Percentiles rank a stretch among this genome's conserved stretches.
Conservation (phyloP, 1,284 basidiomycete species). For the Tylopilus sp. region DNA sequence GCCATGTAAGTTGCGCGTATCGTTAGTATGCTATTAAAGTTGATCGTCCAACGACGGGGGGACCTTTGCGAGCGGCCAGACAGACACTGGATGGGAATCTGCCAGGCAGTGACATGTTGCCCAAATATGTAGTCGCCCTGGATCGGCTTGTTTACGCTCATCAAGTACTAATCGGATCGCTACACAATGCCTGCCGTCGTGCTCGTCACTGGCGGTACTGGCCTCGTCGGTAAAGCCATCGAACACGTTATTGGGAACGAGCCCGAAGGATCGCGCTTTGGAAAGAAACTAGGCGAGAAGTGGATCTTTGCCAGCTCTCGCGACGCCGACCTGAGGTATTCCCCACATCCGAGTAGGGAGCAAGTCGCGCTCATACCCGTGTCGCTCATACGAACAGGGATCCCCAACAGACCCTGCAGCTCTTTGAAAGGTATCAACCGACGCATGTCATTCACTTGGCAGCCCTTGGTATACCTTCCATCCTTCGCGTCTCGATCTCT, state of each 20-base stretch:
- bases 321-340: conserved; percentile 74
- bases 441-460: conserved; percentile 91
- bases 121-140: neutral
- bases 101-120: neutral
- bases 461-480: conserved; percentile 61
- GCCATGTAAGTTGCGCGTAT: conserved; percentile 1
- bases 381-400: conserved; percentile 43
- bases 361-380: conserved; percentile 1
- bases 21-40: neutral
- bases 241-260: conserved; percentile 75
- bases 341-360: neutral
- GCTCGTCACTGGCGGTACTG: conserved; percentile 81
- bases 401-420: conserved; percentile 54
- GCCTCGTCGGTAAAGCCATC: conserved; percentile 83
- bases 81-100: neutral
- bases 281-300: conserved; percentile 66
- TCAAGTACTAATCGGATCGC: neutral
- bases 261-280: conserved; percentile 71
- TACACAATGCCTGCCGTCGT: conserved; percentile 47
- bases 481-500: neutral
- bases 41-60: neutral
- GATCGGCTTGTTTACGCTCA: neutral
- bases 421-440: conserved; percentile 85
- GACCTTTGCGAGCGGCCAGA: no score
- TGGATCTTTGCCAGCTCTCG: conserved; percentile 81